Percentiles rank a stretch among this genome's conserved stretches.
These are phyloP conservation scores for Raphidocelis subcapitata DNA, from an alignment of 139 green algal genomes.

Conservation along the genomic window DNA sequence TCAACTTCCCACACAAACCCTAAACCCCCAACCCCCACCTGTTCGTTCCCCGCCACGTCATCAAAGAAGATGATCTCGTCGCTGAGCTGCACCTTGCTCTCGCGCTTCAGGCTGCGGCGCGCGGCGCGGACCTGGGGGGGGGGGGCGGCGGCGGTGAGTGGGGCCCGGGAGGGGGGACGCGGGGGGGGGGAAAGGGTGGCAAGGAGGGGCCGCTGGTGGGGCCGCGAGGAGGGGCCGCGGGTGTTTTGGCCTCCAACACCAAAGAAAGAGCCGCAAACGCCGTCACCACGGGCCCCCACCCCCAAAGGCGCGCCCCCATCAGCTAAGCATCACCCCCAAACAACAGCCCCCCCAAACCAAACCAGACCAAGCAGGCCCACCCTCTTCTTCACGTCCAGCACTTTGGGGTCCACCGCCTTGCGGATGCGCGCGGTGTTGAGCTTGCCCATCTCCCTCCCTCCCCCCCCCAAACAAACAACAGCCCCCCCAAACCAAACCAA, in stretches of 20 bases:
- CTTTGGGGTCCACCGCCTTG: constrained; percentile 51
- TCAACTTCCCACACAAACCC: no score
- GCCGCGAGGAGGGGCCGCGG: no score
- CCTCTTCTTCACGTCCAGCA: constrained; percentile 54
- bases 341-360: background rate
- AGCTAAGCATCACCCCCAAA: background rate
- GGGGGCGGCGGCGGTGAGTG: no score
- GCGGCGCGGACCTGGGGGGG: constrained; percentile 8
- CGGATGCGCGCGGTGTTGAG: constrained; percentile 59
- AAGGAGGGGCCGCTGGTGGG: no score
- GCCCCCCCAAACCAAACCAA: background rate
- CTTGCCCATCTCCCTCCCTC: constrained; percentile 52
- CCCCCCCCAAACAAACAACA: background rate
- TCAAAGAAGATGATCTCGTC: constrained; percentile 87
- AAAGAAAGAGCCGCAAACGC: no score
- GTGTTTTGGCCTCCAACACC: no score
- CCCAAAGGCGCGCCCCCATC: background rate
- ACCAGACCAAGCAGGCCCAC: constrained; percentile 14
- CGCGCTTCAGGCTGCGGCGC: constrained; percentile 52
- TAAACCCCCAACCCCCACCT: constrained; percentile 52
- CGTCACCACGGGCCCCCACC: no score
- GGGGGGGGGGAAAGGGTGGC: no score
- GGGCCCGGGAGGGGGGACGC: no score
- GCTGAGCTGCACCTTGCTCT: constrained; percentile 59
- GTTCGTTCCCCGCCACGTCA: constrained; percentile 83